Evolutionary conservation across 208 protist genomes (phyloP).

Genomic region (Eutreptiella sp.): DNA sequence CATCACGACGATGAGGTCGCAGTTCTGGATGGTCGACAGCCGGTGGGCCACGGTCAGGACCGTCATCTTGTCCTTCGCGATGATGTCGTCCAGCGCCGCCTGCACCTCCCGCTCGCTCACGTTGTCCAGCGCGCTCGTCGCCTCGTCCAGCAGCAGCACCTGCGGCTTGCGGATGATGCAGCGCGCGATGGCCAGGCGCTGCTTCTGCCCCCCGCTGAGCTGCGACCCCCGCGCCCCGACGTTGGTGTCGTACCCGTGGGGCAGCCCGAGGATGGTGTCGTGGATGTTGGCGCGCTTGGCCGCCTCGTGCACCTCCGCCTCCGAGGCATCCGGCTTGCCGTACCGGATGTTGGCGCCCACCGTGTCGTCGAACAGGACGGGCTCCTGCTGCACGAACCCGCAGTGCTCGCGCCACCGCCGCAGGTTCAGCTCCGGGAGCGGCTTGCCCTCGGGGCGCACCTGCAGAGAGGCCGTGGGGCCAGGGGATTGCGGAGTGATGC

Average conservation of each 20-base stretch:
- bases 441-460: slow-evolving; percentile 51
- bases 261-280: too few species aligned
- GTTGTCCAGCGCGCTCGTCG: too few species aligned
- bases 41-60: slow-evolving; percentile 31
- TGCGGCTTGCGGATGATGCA: slow-evolving; percentile 52
- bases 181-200: too few species aligned
- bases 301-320: too few species aligned
- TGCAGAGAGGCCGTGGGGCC: too few species aligned
- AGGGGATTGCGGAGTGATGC: too few species aligned
- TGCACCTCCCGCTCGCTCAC: slow-evolving; percentile 55
- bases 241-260: too few species aligned
- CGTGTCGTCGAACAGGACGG: slow-evolving; percentile 66
- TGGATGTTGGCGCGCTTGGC: too few species aligned
- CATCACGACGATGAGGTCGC: slow-evolving; percentile 24
- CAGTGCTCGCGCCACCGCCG: slow-evolving; percentile 61
- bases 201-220: too few species aligned
- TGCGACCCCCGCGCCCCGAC: too few species aligned
- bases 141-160: slow-evolving; percentile 77
- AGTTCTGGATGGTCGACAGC: slow-evolving; percentile 34
- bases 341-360: slow-evolving; percentile 79
- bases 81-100: too few species aligned
- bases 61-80: slow-evolving; percentile 19
- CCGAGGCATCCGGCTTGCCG: too few species aligned
- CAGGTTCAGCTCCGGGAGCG: slow-evolving; percentile 53
- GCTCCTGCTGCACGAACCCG: slow-evolving; percentile 75